Percentiles rank a stretch among this genome's conserved stretches.
These are phyloP conservation scores for Lactifluus subvellereus DNA, from an alignment of 768 basidiomycete genomes.

Conservation along the genomic window DNA sequence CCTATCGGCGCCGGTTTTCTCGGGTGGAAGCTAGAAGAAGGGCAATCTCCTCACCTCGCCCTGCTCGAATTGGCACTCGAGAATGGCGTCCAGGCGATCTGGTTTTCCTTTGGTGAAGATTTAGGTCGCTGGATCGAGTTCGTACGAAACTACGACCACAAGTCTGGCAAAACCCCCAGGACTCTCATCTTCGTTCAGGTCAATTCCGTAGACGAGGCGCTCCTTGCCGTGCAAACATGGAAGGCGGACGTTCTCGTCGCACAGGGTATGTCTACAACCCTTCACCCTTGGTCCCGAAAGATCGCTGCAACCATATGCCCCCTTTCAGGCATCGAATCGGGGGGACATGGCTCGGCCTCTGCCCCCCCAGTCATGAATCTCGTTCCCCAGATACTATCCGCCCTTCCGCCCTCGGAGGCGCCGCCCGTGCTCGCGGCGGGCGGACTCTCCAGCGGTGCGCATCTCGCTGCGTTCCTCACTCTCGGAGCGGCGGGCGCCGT, in stretches of 20 bases:
- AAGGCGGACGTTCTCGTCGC: conserved; percentile 69
- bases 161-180: conserved; percentile 35
- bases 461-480: conserved; percentile 58
- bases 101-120: conserved; percentile 67
- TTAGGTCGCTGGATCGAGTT: conserved; percentile 54
- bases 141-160: conserved; percentile 50
- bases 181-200: conserved; percentile 63
- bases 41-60: conserved; percentile 34
- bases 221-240: conserved; percentile 57
- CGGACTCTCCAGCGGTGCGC: conserved; percentile 58
- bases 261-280: conserved; percentile 49
- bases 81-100: conserved; percentile 55
- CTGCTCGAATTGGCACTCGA: conserved; percentile 48
- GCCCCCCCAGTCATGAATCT: conserved; percentile 59
- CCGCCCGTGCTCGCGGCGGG: conserved; percentile 69
- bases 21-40: conserved; percentile 61
- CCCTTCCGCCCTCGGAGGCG: conserved; percentile 35
- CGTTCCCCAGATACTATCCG: conserved; percentile 48
- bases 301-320: background rate
- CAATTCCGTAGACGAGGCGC: conserved; percentile 54
- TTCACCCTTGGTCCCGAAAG: background rate
- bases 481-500: conserved; percentile 66
- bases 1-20: conserved; percentile 75
- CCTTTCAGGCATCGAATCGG: conserved; percentile 63
- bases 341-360: conserved; percentile 61